Evolutionary conservation across 495 filamentous ascomycete genomes (phyloP).

Genomic region (Ramalina peruviana): DNA sequence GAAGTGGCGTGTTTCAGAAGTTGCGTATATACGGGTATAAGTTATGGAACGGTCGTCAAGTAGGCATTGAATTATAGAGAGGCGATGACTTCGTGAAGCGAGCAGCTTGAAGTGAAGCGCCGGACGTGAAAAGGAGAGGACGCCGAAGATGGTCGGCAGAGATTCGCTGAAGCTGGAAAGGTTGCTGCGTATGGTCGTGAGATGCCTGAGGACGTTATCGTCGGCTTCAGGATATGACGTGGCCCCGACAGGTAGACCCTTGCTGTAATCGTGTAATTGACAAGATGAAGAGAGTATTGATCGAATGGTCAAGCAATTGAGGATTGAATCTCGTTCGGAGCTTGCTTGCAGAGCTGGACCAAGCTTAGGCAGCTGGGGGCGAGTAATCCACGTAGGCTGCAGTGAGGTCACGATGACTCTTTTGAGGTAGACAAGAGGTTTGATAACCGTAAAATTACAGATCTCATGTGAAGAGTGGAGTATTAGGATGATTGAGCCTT

Average conservation of each 20-base stretch:
- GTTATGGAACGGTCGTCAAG: conserved; percentile 31
- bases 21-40: conserved; percentile 33
- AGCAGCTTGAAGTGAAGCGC: conserved; percentile 10
- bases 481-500: not conserved
- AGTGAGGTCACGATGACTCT: not conserved
- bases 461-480: not conserved
- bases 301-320: no score
- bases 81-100: not conserved
- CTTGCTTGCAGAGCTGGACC: conserved; percentile 14
- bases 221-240: not conserved
- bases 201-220: not conserved
- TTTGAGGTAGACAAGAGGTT: conserved; percentile 14
- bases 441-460: not conserved
- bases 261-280: no score
- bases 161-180: conserved; percentile 20
- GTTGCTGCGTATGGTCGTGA: conserved; percentile 43
- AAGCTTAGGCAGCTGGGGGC: not conserved
- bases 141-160: conserved; percentile 21
- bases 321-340: not conserved
- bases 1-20: conserved; percentile 31
- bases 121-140: conserved; percentile 25
- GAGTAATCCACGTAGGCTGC: not conserved
- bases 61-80: conserved; percentile 24
- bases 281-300: no score
- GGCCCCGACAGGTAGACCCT: conserved; percentile 2